Base-by-base conservation (phyloP, 257 asterid genomes). In the Solanum rostratum region DNA sequence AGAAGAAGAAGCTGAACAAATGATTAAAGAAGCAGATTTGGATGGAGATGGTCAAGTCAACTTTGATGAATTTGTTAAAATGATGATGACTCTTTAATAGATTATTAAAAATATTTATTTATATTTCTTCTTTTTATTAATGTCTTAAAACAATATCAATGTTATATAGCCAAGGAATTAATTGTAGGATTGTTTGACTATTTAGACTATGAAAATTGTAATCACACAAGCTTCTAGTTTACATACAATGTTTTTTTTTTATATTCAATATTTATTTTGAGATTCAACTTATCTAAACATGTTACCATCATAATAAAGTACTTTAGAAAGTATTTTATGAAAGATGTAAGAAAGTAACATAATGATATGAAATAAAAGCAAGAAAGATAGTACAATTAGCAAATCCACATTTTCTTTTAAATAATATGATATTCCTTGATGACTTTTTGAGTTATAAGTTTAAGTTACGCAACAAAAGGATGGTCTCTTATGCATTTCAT, bases 1-100 rank as follows among this genome's bases (percentile, higher is more conserved):
- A 7, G 91, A 90, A 33, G 92, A 90, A 55, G 92, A 90, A 81
- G 92, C 84, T 9, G 88, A 88, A 6, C 90, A 88, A 88, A 90
- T 90, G 92, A 90, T 90, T 15, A 86, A 59, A 39, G 92, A 86
- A 54, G 91, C 92, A 62, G 92, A 90, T 60, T 86, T 88, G 79
- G 92, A 90, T 76, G 92, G 92, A 16, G 92, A 90, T 82, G 92
- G 92, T 24, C 92, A 88, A 88, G 92, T 90, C 85, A 88, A 90
- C 60, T 90, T 86, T 71, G 92, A 90, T 74, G 92, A 90, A 80
- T 90, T 90, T 85, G 90, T 90, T 3, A 88, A 86, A 87, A 90
- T 88, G 90, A 90, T 88, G 90, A 90, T 90, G 85, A 86, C 57
- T 39, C 33, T 84, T 80, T 89, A 81, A 82, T 89, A 59, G 29